phyloP scores from a whole-genome alignment of 139 green algal species.

The Chloropicon primus region DNA sequence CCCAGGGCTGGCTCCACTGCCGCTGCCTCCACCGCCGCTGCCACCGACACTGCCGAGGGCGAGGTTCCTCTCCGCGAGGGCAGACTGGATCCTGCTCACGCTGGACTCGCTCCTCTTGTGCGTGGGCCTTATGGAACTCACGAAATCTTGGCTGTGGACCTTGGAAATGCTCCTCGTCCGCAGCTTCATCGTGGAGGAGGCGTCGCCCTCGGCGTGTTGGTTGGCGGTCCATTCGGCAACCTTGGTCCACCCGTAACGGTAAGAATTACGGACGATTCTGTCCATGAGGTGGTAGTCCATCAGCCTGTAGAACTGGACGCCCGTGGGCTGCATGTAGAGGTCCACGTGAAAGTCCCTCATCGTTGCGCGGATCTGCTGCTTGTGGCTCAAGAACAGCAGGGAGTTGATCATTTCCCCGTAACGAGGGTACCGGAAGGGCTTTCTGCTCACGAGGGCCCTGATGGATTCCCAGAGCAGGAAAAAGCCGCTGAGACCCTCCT shows the following conservation, averaged over 20 bases:
- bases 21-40: too few species aligned
- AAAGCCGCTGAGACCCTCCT: slow-evolving; percentile 56
- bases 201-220: not conserved
- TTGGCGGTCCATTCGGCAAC: slow-evolving; percentile 27
- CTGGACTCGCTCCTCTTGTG: not conserved
- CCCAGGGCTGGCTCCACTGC: too few species aligned
- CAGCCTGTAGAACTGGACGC: slow-evolving; percentile 35
- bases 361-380: slow-evolving; percentile 37
- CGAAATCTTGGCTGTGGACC: not conserved
- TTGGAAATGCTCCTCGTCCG: not conserved
- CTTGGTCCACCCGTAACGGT: slow-evolving; percentile 30
- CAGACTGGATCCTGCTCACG: not conserved
- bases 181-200: not conserved
- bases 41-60: too few species aligned
- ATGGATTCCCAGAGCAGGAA: slow-evolving; percentile 54
- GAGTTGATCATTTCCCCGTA: slow-evolving; percentile 41
- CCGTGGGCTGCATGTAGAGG: slow-evolving; percentile 61
- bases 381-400: slow-evolving; percentile 54
- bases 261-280: slow-evolving; percentile 43
- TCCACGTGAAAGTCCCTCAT: slow-evolving; percentile 47
- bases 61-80: not conserved
- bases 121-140: not conserved
- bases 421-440: slow-evolving; percentile 15
- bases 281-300: slow-evolving; percentile 58
- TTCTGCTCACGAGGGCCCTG: slow-evolving; percentile 4